These are phyloP conservation scores for Trichoderma endophyticum DNA, from an alignment of 2,329 filamentous ascomycete genomes.

Conservation along the genomic window DNA sequence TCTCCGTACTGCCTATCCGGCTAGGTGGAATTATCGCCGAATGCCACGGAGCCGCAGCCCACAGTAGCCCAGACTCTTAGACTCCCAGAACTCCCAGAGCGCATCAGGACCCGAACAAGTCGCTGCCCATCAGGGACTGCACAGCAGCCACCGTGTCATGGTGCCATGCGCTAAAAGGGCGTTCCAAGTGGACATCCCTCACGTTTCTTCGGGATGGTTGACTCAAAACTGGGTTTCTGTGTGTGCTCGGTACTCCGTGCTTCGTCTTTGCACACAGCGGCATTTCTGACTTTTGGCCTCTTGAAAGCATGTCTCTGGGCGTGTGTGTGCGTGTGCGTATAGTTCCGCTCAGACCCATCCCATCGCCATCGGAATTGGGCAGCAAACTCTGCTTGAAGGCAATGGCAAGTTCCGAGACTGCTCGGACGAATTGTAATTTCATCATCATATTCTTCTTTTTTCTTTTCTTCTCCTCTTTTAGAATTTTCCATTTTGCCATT, in stretches of 20 bases:
- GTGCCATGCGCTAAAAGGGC: background rate
- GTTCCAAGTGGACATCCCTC: background rate
- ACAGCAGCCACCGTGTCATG: background rate
- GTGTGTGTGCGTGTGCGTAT: background rate
- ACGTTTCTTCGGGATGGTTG: background rate
- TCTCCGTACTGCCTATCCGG: background rate
- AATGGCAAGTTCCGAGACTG: background rate
- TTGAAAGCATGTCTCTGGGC: background rate
- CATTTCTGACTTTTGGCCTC: slow-evolving; percentile 7
- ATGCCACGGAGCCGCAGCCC: background rate
- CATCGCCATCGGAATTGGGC: background rate
- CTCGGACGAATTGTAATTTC: background rate
- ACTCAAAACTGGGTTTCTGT: background rate
- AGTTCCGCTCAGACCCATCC: background rate
- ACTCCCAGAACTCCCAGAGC: background rate
- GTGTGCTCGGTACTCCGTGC: background rate
- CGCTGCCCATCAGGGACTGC: background rate
- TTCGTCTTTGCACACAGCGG: background rate
- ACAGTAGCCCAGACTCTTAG: background rate
- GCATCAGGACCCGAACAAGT: background rate
- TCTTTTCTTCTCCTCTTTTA: too few species aligned
- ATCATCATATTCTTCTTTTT: too few species aligned
- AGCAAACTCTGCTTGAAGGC: background rate
- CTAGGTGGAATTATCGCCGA: background rate
- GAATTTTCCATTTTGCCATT: background rate